Percentiles rank a stretch among this genome's conserved stretches.
phyloP scores from a whole-genome alignment of 139 green algal species.

The Zygnema cylindricum region DNA sequence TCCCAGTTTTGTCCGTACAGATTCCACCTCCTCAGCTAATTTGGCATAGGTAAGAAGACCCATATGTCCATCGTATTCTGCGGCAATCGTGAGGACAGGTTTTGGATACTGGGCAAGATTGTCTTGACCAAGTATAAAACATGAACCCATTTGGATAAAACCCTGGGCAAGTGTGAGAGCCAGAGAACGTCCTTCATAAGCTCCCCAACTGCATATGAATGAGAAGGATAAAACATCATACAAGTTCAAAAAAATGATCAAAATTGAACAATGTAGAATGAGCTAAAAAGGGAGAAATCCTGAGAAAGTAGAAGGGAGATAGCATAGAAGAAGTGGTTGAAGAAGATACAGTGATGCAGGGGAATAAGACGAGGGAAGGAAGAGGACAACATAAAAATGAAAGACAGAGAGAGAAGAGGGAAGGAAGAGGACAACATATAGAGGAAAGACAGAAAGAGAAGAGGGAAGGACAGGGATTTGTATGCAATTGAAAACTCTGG shows the following conservation, averaged over 20 bases:
- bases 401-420: background rate
- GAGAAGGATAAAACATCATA: background rate
- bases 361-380: background rate
- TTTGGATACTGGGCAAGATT: conserved; percentile 21
- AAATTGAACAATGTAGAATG: background rate
- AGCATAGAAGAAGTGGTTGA: background rate
- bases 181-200: background rate
- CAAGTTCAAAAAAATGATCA: background rate
- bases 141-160: no score
- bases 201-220: background rate
- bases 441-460: background rate
- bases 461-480: background rate
- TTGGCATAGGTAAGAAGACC: background rate
- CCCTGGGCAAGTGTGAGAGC: background rate
- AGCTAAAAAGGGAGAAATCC: background rate
- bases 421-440: background rate
- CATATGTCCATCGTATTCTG: background rate
- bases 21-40: background rate
- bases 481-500: background rate
- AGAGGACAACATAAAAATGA: background rate
- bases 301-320: background rate
- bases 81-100: conserved; percentile 7
- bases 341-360: background rate
- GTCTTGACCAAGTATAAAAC: background rate
- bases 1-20: background rate